Evolutionary conservation across 2,329 filamentous ascomycete genomes (phyloP), one percentile per base, ranked within the genome.

Genomic region (Aspergillus sclerotialis): DNA sequence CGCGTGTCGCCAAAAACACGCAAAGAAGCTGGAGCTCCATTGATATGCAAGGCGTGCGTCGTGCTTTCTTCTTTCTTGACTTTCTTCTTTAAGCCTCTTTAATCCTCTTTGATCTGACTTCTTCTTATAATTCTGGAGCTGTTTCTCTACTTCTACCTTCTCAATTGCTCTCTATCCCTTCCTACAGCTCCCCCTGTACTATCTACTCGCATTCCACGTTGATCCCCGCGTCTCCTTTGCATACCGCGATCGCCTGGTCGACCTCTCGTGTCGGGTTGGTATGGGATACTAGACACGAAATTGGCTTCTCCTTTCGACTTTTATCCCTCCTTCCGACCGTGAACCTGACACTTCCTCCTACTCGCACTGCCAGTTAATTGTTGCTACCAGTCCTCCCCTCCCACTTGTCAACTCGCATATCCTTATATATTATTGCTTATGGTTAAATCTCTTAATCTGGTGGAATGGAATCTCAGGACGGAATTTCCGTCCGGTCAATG

Each of bases 401-500:
- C 16, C 11, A 9, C 16, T 32, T 14, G 23, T 25, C 13, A 32
- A 3, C 19, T 12, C 14, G 5, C 11, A 6, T 10, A 12, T 6
- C 30, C 13, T 14, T 11, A 15, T n/a, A 12, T 12, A 27, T 21
- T 43, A 27, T 31, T 44, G 45, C 55, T 46, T 55, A 60, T 60
- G 56, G 49, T 55, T 42, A 43, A 38, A 38, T 42, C 34, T 40
- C 44, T 30, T 38, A 43, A 19, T 45, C 40, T 40, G 48, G 50
- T 50, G 55, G 51, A 50, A 67, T 64, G 63, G 61, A 63, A 46
- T 59, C 54, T 57, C 56, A 61, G 50, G 63, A 68, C 49, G 77
- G 75, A 42, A 63, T 80, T 38, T 73, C 76, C 55, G 57, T 75
- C 58, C 76, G 73, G 52, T 67, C 70, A 27, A 82, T 85, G 78